phyloP scores from a whole-genome alignment of 2,329 filamentous ascomycete species.

The Trichophyton rubrum region DNA sequence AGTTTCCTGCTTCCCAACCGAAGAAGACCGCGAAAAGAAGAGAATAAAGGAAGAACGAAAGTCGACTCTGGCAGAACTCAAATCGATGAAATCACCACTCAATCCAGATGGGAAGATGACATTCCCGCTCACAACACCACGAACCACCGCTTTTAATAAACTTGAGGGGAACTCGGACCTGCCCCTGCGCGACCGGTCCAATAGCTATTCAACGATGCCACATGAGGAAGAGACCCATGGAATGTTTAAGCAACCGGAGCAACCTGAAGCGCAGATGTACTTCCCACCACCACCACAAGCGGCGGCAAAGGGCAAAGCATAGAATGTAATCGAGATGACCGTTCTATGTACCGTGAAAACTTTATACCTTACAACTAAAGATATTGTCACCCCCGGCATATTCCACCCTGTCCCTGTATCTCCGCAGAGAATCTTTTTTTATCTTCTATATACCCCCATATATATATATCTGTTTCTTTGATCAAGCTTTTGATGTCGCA shows the following conservation, averaged over 20 bases:
- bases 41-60: conserved; percentile 21
- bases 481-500: background rate
- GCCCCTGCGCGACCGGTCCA: conserved; percentile 24
- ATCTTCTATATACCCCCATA: background rate
- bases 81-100: conserved; percentile 29
- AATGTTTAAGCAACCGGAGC: conserved; percentile 12
- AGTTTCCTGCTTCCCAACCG: conserved; percentile 36
- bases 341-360: background rate
- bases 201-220: conserved; percentile 10
- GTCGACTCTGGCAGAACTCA: conserved; percentile 22
- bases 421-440: background rate
- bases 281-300: conserved; percentile 33
- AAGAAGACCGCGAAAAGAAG: conserved; percentile 23
- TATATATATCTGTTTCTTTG: background rate
- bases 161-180: conserved; percentile 29
- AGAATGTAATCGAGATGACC: background rate
- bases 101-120: conserved; percentile 20
- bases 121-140: conserved; percentile 30
- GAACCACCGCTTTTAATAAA: conserved; percentile 32
- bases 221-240: conserved; percentile 9
- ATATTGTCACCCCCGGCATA: background rate
- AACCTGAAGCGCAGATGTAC: conserved; percentile 22
- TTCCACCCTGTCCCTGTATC: background rate
- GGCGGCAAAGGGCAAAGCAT: conserved; percentile 18
- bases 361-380: background rate